Evolutionary conservation across 1,139 yeast genomes (phyloP).

Genomic region (Suhomyces wounanorum): DNA sequence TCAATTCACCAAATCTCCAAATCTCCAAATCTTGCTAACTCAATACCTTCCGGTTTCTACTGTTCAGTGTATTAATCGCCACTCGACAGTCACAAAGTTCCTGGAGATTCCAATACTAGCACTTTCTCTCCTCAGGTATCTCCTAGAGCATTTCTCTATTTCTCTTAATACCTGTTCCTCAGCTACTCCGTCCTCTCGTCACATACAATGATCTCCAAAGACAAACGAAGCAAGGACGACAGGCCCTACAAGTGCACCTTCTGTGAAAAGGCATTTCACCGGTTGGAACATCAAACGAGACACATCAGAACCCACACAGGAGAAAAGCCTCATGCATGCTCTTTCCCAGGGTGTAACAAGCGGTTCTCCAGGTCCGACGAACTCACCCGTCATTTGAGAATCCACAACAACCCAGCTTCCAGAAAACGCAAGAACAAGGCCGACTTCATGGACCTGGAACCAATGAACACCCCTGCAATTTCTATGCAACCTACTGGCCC

Average conservation of each 20-base stretch:
- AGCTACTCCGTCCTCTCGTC: background rate
- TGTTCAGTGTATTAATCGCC: too few species aligned
- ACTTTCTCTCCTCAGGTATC: too few species aligned
- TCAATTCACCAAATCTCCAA: too few species aligned
- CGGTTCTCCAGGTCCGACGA: conserved; percentile 88
- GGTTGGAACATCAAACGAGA: conserved; percentile 91
- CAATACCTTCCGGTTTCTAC: too few species aligned
- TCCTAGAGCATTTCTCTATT: too few species aligned
- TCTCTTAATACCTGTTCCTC: background rate
- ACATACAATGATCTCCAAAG: conserved; percentile 8
- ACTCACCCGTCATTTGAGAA: conserved; percentile 83
- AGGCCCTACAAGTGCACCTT: conserved; percentile 89
- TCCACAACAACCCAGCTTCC: conserved; percentile 70
- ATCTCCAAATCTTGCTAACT: too few species aligned
- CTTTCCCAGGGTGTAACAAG: conserved; percentile 84
- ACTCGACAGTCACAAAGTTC: too few species aligned
- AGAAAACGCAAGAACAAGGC: conserved; percentile 21
- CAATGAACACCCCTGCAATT: background rate
- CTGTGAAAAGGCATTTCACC: conserved; percentile 88
- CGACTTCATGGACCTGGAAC: conserved; percentile 5
- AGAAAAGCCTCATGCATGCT: conserved; percentile 89
- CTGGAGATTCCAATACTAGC: too few species aligned
- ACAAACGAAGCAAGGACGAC: conserved; percentile 21
- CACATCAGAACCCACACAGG: conserved; percentile 96
- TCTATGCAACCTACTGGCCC: background rate